These are phyloP conservation scores for Citrus medica DNA, from an alignment of 345 rosid species.

Conservation along the genomic window DNA sequence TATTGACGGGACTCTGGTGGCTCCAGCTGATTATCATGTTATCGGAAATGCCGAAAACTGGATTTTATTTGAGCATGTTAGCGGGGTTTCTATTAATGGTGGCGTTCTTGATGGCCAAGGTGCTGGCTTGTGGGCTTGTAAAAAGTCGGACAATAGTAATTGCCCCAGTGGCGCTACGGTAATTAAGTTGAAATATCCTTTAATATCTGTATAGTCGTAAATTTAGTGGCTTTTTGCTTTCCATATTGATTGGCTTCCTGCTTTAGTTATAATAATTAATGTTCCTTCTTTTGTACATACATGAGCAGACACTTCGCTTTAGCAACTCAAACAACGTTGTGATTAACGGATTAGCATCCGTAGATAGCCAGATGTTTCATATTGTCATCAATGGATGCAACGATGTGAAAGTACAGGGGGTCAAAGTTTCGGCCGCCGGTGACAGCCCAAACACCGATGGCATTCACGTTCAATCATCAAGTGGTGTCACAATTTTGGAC, in stretches of 20 bases:
- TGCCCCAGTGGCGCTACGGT: conserved; percentile 75
- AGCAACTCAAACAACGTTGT: too few relatives aligned
- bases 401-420: too few relatives aligned
- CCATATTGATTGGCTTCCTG: too few relatives aligned
- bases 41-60: conserved; percentile 44
- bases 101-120: conserved; percentile 72
- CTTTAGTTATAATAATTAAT: not conserved
- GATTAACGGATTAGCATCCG: too few relatives aligned
- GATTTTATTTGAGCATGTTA: conserved; percentile 43
- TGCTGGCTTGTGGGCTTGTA: conserved; percentile 61
- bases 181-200: not conserved
- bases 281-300: not conserved
- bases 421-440: too few relatives aligned
- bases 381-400: too few relatives aligned
- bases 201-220: too few relatives aligned
- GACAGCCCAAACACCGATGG: too few relatives aligned
- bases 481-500: too few relatives aligned
- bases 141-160: conserved; percentile 38
- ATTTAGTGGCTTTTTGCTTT: too few relatives aligned
- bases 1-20: conserved; percentile 65
- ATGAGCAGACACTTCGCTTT: not conserved
- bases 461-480: too few relatives aligned
- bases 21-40: conserved; percentile 48
- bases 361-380: too few relatives aligned
- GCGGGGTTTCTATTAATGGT: conserved; percentile 50